Base-by-base conservation (phyloP, 2,329 filamentous ascomycete genomes). In the Colletotrichum echinochloae region DNA sequence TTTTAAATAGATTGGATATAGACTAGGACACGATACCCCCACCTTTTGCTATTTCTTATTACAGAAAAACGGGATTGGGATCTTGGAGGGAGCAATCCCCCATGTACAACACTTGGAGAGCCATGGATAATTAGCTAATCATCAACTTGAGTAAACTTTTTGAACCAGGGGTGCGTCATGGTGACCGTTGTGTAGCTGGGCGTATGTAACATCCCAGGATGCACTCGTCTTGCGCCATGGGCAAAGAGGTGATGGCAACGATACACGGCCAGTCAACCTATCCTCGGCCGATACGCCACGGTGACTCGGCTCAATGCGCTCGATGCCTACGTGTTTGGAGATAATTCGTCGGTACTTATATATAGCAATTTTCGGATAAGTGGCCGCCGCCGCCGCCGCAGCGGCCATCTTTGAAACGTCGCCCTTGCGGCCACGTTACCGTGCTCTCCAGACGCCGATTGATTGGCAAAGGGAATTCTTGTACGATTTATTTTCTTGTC, bases 1-100 rank as follows among this genome's bases (percentile, higher is more conserved):
- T 54, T 11, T 39, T 2, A 23, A 6, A 37, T 18, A 44, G 61
- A 20, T 9, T 6, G 33, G 20, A 26, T 72, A 73, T 75, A 76
- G 65, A 74, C 60, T 33, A 55, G 73, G 76, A 48, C 51, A 61
- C 52, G 56, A 66, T 61, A 66, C 62, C 63, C 61, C 46, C 30
- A 4, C 8, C 20, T 23, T 23, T 12, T 44, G 20, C 11, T 11
- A n/a, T 9, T 23, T 12, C 1, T 61, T 41, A 2, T 35, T 37
- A 57, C 44, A 65, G 59, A n/a, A 57, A 33, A 46, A 23, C 41
- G 52, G 41, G 41, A 44, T 18, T 46, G 48, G 49, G 49, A 57
- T n/a, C 33, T 44, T 7, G 26, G 37, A 41, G 44, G 44, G 33
- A 23, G 2, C n/a, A 44, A 16, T 41, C 48, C 2, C 8, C n/a